A percentile compares a stretch with the other conserved stretches of the same genome.
Evolutionary conservation across 306 rosid species (phyloP).

Genomic region (Comarum palustre): DNA sequence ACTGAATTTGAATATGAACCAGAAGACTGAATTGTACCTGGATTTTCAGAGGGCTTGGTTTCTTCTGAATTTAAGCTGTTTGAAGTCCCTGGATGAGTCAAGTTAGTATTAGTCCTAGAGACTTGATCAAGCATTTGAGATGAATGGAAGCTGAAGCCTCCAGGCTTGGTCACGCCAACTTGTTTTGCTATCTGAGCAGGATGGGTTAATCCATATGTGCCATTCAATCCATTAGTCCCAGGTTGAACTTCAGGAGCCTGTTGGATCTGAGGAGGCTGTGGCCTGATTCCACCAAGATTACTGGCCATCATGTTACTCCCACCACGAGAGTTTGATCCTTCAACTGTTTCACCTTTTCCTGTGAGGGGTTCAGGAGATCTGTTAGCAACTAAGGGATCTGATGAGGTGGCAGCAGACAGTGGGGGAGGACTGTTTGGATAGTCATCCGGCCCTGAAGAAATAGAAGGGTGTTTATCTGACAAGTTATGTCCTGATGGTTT

Average conservation of each 20-base stretch:
- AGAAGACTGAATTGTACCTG: conserved; percentile 27
- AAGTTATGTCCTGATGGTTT: conserved; percentile 30
- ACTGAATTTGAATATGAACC: conserved; percentile 25
- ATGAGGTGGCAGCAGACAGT: conserved; percentile 30
- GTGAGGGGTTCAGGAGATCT: conserved; percentile 28
- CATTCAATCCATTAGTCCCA: conserved; percentile 45
- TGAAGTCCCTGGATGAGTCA: conserved; percentile 26
- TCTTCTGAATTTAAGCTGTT: conserved; percentile 31
- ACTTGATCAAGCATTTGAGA: conserved; percentile 33
- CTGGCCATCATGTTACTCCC: conserved; percentile 31
- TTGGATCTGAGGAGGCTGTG: conserved; percentile 35
- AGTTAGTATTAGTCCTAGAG: conserved; percentile 36
- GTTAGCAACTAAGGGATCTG: conserved; percentile 20
- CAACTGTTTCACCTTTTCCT: conserved; percentile 32
- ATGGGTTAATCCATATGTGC: conserved; percentile 32
- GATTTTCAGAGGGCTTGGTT: conserved; percentile 27
- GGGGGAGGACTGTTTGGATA: conserved; percentile 28
- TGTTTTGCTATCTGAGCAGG: conserved; percentile 45
- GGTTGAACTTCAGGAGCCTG: conserved; percentile 30
- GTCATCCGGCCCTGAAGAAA: conserved; percentile 24
- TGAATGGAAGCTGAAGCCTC: conserved; percentile 34
- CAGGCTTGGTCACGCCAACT: conserved; percentile 31
- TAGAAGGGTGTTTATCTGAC: conserved; percentile 32
- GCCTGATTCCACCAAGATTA: conserved; percentile 32
- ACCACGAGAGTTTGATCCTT: conserved; percentile 32